Evolutionary conservation across 805 yeast genomes (phyloP), one percentile per base, ranked within the genome.

Genomic region (Limtongia smithiae): DNA sequence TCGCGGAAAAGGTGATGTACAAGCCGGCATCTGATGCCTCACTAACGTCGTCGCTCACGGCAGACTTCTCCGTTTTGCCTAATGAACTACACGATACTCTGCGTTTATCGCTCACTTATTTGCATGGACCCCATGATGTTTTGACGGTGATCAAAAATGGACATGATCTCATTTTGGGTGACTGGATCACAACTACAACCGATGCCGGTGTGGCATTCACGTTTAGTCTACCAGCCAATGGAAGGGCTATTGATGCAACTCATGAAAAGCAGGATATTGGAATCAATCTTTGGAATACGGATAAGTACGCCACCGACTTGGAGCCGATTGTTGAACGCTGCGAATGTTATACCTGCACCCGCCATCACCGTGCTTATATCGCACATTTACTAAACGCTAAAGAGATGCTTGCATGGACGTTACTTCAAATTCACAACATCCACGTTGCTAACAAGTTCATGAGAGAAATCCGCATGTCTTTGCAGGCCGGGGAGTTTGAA

Each of bases 321-420:
- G 30, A 58, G 1, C 48, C 58, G 11, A 41, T 71, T 24, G 64
- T 63, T 1, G 37, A 38, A 9, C 48, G 44, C 30, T 44, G 60
- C 54, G 28, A 50, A 41, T 41, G 60, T 54, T 39, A 57, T 31
- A 50, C 59, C 14, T 62, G 64, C 51, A 44, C 25, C 31, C 42
- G 32, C 3, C 67, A 68, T 41, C 59, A 66, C 48, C 51, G 67
- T 18, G 74, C 74, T 12, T 72, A 72, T 53, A 48, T 72, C n/a
- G 73, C 71, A 39, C 76, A 72, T 50, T 57, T 72, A 22, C 61
- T 72, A 27, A 49, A 65, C 30, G 74, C 74, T 8, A 57, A 59
- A 15, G 76, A 72, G 54, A 72, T 72, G 75, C 63, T 71, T 21
- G 73, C 73, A 1, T 66, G 70, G 62, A 70, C 71, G 38, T 51